Percentiles rank a stretch among this genome's conserved stretches.
These are phyloP conservation scores for Colletotrichum sp. DNA, from an alignment of 2,329 filamentous ascomycete species.

Conservation along the genomic window DNA sequence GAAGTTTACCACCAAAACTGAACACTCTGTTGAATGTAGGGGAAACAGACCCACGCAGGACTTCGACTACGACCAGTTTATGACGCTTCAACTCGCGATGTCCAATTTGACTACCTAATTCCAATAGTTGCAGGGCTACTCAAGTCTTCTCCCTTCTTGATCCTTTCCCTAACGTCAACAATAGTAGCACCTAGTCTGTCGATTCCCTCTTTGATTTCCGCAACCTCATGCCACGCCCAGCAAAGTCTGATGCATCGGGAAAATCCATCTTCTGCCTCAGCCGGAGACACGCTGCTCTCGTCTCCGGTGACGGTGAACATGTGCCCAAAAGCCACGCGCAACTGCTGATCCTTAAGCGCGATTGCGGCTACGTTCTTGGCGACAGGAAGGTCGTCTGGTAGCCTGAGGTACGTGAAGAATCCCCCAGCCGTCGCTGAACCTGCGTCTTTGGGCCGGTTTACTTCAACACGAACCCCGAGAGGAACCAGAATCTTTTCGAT, in stretches of 20 bases:
- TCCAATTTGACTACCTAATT: background rate
- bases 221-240: slow-evolving; percentile 75
- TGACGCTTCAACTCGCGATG: rapidly evolving
- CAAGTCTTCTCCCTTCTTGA: background rate
- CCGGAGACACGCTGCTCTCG: slow-evolving; percentile 42
- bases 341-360: slow-evolving; percentile 63
- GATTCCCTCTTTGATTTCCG: slow-evolving; percentile 70
- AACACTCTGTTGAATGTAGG: rapidly evolving
- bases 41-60: background rate
- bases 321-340: slow-evolving; percentile 71
- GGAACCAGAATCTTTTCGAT: slow-evolving; percentile 23
- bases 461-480: background rate
- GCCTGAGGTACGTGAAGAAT: slow-evolving; percentile 68
- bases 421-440: slow-evolving; percentile 46
- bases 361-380: slow-evolving; percentile 48
- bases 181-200: slow-evolving; percentile 53
- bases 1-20: rapidly evolving
- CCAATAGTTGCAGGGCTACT: background rate
- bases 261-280: slow-evolving; percentile 46
- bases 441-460: background rate
- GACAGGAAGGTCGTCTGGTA: slow-evolving; percentile 43
- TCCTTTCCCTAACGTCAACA: background rate
- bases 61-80: rapidly evolving
- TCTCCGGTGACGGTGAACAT: slow-evolving; percentile 73
- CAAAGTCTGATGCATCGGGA: slow-evolving; percentile 67